phyloP scores from a whole-genome alignment of 108 stramenopile genomes.

The Chaetoceros tenuissimus region DNA sequence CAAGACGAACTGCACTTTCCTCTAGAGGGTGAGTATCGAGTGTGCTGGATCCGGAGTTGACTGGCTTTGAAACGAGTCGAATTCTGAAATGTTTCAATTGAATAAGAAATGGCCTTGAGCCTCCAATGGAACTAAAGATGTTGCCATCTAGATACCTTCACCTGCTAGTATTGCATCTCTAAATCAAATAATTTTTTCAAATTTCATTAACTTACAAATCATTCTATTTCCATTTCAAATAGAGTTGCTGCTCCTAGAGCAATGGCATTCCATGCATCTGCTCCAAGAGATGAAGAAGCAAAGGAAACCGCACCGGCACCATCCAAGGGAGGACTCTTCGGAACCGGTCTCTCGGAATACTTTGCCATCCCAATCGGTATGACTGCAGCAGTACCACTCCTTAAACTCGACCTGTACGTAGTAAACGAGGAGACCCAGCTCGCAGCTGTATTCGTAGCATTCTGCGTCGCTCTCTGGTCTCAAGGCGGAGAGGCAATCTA shows the following conservation, averaged over 20 bases:
- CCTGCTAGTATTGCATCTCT: no score
- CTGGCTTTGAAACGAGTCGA: no score
- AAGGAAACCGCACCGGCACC: conserved; percentile 27
- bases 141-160: no score
- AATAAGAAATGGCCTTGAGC: no score
- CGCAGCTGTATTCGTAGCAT: conserved; percentile 72
- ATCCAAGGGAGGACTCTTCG: conserved; percentile 54
- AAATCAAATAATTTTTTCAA: no score
- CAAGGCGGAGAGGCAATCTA: conserved; percentile 79
- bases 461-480: conserved; percentile 73
- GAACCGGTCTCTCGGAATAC: conserved; percentile 60
- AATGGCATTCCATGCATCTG: conserved; percentile 54
- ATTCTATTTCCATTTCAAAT: no score
- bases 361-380: conserved; percentile 77
- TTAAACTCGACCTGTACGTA: conserved; percentile 71
- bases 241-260: conserved; percentile 21
- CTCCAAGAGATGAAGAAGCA: conserved; percentile 59
- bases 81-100: no score
- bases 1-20: no score
- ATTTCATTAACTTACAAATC: no score
- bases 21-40: no score
- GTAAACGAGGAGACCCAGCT: conserved; percentile 85
- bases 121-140: no score
- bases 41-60: no score
- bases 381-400: conserved; percentile 68